These are phyloP conservation scores for Peronospora destructor DNA, from an alignment of 352 stramenopile genomes.

Conservation along the genomic window DNA sequence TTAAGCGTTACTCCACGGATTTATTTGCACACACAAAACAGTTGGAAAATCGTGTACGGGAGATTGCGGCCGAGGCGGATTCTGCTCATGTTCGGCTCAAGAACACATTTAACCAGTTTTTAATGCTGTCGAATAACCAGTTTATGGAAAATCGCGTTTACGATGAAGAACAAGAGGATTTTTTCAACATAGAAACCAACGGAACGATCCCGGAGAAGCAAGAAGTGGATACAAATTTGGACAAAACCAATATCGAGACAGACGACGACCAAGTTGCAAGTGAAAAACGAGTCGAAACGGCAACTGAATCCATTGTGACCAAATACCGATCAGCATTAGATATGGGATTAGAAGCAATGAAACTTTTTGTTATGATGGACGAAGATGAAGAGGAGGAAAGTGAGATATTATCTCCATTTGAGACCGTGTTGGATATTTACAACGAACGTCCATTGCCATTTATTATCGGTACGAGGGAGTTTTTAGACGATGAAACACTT, in stretches of 20 bases:
- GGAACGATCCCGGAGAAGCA: constrained; percentile 1
- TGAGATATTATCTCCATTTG: constrained; percentile 46
- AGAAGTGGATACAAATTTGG: neutral
- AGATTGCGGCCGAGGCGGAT: constrained; percentile 62
- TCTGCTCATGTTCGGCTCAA: constrained; percentile 62
- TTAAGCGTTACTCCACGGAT: constrained; percentile 56
- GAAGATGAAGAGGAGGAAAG: constrained; percentile 34
- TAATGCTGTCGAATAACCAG: constrained; percentile 83
- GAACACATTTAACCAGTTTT: constrained; percentile 86
- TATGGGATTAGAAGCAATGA: constrained; percentile 77
- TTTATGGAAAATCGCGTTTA: constrained; percentile 88
- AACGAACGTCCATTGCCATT: constrained; percentile 82
- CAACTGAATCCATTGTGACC: constrained; percentile 50
- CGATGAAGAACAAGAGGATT: constrained; percentile 80
- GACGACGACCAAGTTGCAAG: neutral
- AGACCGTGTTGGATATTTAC: constrained; percentile 84
- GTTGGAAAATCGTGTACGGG: constrained; percentile 62
- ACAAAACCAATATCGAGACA: constrained; percentile 2
- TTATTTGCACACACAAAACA: constrained; percentile 67
- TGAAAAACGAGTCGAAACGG: constrained; percentile 8
- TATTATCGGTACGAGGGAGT: constrained; percentile 83
- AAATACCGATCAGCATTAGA: constrained; percentile 72
- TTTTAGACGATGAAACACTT: constrained; percentile 79
- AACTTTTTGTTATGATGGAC: constrained; percentile 78
- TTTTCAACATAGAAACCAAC: constrained; percentile 32